phyloP scores from a whole-genome alignment of 768 basidiomycete genomes.

The Tylopilus rubrobrunneus region DNA sequence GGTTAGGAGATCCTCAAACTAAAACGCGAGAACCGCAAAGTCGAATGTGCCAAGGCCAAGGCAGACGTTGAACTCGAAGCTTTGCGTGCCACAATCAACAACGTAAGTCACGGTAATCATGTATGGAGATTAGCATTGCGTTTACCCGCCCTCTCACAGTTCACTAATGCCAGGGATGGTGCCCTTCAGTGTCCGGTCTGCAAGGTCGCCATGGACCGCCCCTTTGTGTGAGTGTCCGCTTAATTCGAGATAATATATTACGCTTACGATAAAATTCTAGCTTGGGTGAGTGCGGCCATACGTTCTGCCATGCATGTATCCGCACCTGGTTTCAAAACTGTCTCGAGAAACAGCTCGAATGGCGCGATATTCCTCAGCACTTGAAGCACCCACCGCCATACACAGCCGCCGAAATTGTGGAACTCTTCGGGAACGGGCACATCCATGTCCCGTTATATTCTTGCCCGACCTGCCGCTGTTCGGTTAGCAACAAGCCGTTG shows the following conservation, averaged over 20 bases:
- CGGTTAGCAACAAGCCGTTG: not conserved
- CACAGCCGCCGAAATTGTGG: not conserved
- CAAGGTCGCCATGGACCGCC: not conserved
- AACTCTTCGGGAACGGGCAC: not conserved
- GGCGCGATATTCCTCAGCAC: not conserved
- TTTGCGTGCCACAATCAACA: not conserved
- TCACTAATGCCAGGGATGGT: not conserved
- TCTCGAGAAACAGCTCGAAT: not conserved
- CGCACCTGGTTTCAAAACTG: not conserved
- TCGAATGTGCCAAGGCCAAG: not conserved
- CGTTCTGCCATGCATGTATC: not conserved
- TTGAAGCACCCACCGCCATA: not conserved
- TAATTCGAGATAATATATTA: not conserved
- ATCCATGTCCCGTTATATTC: not conserved
- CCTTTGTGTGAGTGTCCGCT: not conserved
- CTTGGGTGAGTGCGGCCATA: not conserved
- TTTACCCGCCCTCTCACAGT: not conserved
- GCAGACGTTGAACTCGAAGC: not conserved
- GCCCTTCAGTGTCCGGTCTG: not conserved
- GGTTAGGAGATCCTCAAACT: not conserved
- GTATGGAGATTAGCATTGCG: not conserved
- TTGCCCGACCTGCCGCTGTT: not conserved
- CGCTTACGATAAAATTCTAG: not conserved
- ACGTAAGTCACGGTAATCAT: not conserved
- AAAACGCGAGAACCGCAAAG: not conserved